Evolutionary conservation across 495 filamentous ascomycete genomes (phyloP).

Genomic region (Aspergillus mulundensis): DNA sequence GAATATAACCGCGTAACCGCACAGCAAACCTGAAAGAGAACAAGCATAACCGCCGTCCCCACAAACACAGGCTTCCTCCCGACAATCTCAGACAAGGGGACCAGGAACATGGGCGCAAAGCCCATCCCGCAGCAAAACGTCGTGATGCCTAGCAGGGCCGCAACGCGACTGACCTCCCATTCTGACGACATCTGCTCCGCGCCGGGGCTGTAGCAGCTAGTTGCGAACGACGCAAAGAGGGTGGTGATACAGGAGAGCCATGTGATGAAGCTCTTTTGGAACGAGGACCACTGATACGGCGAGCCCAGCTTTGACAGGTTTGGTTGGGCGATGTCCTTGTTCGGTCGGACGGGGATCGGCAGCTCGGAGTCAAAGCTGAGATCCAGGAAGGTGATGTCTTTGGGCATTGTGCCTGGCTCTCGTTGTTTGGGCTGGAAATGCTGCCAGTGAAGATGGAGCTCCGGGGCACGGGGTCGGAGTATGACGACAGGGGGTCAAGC

Average conservation of each 20-base stretch:
- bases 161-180: conserved; percentile 53
- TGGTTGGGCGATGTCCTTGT: too few relatives aligned
- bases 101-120: conserved; percentile 75
- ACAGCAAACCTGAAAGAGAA: too few relatives aligned
- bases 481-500: too few relatives aligned
- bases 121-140: conserved; percentile 75
- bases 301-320: conserved; percentile 20
- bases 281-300: conserved; percentile 62
- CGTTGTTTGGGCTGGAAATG: too few relatives aligned
- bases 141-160: conserved; percentile 65
- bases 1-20: too few relatives aligned
- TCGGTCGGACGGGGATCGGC: too few relatives aligned
- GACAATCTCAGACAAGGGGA: conserved; percentile 76
- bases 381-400: too few relatives aligned
- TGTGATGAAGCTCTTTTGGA: conserved; percentile 59
- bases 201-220: conserved; percentile 67
- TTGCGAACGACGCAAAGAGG: conserved; percentile 67
- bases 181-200: conserved; percentile 54
- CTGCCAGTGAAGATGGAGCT: too few relatives aligned
- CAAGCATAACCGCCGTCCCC: background rate
- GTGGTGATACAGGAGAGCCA: conserved; percentile 65
- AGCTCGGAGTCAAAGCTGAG: too few relatives aligned
- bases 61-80: conserved; percentile 72
- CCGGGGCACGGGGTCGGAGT: too few relatives aligned
- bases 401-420: too few relatives aligned